Evolutionary conservation across 139 green algal genomes (phyloP).

Genomic region (Closterium sp.): DNA sequence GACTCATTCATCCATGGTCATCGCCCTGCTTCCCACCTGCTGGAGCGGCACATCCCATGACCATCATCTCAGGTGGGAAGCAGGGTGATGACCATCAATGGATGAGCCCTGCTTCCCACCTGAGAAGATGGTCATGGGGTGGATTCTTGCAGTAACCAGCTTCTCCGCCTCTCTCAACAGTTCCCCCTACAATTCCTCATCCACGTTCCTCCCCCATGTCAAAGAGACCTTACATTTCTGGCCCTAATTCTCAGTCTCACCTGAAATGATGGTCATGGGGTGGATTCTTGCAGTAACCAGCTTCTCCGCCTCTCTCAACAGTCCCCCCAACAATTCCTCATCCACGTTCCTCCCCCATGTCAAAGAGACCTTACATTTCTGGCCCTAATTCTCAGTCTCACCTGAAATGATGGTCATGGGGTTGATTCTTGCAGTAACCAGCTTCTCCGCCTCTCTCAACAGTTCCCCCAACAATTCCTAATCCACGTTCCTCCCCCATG

Average conservation of each 20-base stretch:
- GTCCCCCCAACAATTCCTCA: slow-evolving; percentile 85
- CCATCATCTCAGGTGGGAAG: too few species aligned
- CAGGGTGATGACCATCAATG: slow-evolving; percentile 97
- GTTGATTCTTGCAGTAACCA: slow-evolving; percentile 92
- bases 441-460: slow-evolving; percentile 90
- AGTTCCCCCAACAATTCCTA: too few species aligned
- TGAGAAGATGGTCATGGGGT: slow-evolving; percentile 91
- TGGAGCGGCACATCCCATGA: too few species aligned
- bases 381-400: too few species aligned
- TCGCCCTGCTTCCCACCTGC: slow-evolving; percentile 21
- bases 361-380: too few species aligned
- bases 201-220: not conserved
- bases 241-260: too few species aligned
- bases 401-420: slow-evolving; percentile 96
- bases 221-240: too few species aligned
- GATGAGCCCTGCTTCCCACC: too few species aligned
- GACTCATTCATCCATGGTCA: too few species aligned
- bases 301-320: slow-evolving; percentile 93
- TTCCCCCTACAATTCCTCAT: slow-evolving; percentile 84
- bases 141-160: slow-evolving; percentile 88
- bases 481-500: slow-evolving; percentile 98
- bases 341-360: not conserved
- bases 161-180: slow-evolving; percentile 64
- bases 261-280: slow-evolving; percentile 87
- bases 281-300: slow-evolving; percentile 92